These are phyloP conservation scores for Asterophora parasitica DNA, from an alignment of 768 basidiomycete species.

Conservation along the genomic window DNA sequence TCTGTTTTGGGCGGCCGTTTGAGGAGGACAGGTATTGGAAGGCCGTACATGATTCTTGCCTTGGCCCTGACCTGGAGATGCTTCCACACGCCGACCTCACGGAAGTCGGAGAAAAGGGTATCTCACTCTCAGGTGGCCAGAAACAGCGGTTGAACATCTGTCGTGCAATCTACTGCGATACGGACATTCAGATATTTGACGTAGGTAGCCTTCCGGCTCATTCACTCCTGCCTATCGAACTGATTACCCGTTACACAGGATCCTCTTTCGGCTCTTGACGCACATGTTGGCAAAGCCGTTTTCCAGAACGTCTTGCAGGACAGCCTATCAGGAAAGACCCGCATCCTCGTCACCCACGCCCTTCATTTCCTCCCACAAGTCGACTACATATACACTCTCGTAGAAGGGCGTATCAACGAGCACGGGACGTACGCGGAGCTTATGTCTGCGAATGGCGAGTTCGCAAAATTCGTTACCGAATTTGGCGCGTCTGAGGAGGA, in stretches of 20 bases:
- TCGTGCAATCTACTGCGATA: slow-evolving; percentile 80
- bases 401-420: slow-evolving; percentile 75
- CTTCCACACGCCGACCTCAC: slow-evolving; percentile 75
- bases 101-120: slow-evolving; percentile 84
- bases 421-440: slow-evolving; percentile 75
- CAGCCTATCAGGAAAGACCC: slow-evolving; percentile 62
- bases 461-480: slow-evolving; percentile 68
- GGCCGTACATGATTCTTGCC: slow-evolving; percentile 70
- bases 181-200: slow-evolving; percentile 86
- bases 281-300: slow-evolving; percentile 84
- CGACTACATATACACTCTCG: slow-evolving; percentile 79
- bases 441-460: slow-evolving; percentile 57
- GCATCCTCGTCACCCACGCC: slow-evolving; percentile 88
- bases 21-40: slow-evolving; percentile 82
- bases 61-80: slow-evolving; percentile 77
- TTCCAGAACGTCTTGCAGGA: slow-evolving; percentile 80
- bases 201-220: slow-evolving; percentile 18
- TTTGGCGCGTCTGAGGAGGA: slow-evolving; percentile 70
- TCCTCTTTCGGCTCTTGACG: slow-evolving; percentile 87
- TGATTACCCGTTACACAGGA: slow-evolving; percentile 38
- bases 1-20: slow-evolving; percentile 81
- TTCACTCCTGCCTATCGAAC: neutral
- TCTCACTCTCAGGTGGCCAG: slow-evolving; percentile 81
- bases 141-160: slow-evolving; percentile 82
- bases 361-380: slow-evolving; percentile 86